These are phyloP conservation scores for Trichothecium roseum DNA, from an alignment of 2,329 filamentous ascomycete species.

Conservation along the genomic window DNA sequence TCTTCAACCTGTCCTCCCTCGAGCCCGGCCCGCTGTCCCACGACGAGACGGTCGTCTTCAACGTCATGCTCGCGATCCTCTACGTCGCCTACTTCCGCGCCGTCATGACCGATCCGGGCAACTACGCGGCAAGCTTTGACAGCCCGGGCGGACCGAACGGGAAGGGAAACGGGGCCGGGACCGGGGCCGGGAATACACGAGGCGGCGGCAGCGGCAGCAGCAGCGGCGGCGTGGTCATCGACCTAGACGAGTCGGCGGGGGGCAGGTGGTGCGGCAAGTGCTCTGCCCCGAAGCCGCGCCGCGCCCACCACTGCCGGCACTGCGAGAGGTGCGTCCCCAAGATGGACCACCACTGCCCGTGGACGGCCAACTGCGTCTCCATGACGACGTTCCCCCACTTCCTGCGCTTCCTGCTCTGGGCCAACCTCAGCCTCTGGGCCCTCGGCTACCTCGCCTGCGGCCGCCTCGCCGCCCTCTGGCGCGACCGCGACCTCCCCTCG, in stretches of 20 bases:
- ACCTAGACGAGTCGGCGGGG: slow-evolving; percentile 43
- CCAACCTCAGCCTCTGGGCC: slow-evolving; percentile 53
- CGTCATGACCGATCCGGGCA: slow-evolving; percentile 47
- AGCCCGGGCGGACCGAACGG: no score
- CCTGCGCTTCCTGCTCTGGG: slow-evolving; percentile 63
- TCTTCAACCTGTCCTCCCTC: slow-evolving; percentile 50
- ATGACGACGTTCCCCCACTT: slow-evolving; percentile 77
- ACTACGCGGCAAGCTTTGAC: slow-evolving; percentile 31
- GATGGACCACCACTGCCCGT: slow-evolving; percentile 84
- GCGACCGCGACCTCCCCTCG: slow-evolving; percentile 54
- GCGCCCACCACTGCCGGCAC: slow-evolving; percentile 72
- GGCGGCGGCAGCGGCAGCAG: no score
- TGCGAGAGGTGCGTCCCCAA: slow-evolving; percentile 66
- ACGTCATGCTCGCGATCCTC: slow-evolving; percentile 51
- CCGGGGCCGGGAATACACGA: no score
- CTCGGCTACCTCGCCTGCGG: slow-evolving; percentile 51
- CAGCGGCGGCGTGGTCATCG: slow-evolving; percentile 15
- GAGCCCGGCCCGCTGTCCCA: slow-evolving; percentile 48
- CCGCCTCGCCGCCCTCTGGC: slow-evolving; percentile 52
- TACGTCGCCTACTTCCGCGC: slow-evolving; percentile 60
- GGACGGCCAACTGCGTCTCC: slow-evolving; percentile 76
- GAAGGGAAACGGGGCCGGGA: no score
- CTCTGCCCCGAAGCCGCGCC: slow-evolving; percentile 59
- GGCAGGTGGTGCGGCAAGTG: slow-evolving; percentile 67
- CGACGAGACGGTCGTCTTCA: slow-evolving; percentile 52